Base-by-base conservation (phyloP, 2,329 filamentous ascomycete species). In the Davidsoniella neocaledoniae region DNA sequence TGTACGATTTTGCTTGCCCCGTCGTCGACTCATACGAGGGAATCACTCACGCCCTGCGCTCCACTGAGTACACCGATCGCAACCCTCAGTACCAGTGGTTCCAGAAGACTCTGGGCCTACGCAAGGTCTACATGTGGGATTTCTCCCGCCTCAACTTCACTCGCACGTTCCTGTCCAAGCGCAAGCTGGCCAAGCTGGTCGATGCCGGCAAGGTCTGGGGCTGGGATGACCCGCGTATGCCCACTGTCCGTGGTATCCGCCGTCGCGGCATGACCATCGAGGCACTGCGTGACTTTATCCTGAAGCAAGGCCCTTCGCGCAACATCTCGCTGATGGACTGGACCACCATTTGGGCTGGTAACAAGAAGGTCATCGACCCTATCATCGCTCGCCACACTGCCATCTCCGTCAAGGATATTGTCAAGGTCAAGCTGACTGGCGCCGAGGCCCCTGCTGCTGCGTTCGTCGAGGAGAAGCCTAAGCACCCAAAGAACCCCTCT, bases 51-150 rank as follows among this genome's bases (percentile, higher is more conserved):
- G 85, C 85, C 6, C 72, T 91, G 51, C 76, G 85, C 57, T 87
- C 85, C 1, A 90, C 83, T 57, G 85, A 91, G 71, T 91, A 90
- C 67, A 85, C 85, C 50, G 85, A 91, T 64, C 81, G 85, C 56
- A 87, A 91, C 64, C 79, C 81, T 7, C 84, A 88, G 64, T 91
- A 90, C 66, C 79, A 86, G 63, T 91, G 85, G 85, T 86, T 91
- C 70, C 66, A 86, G 53, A 76, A 84, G 56, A 79, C 79, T 4
- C 70, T 90, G 43, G 74, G 79, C 58, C 72, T 90, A 33, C 81
- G 83, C 56, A 72, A 79, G 59, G 84, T 91, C 3, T 76, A 87
- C 65, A 81, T 90, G 69, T 90, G 83, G 82, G 84, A 87, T 62
- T 91, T 90, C 63, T 75, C 82, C 12, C 76, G 85, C 57, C 79